Evolutionary conservation across 305 asterid species (phyloP).

Genomic region (Caryopteris hybrid): DNA sequence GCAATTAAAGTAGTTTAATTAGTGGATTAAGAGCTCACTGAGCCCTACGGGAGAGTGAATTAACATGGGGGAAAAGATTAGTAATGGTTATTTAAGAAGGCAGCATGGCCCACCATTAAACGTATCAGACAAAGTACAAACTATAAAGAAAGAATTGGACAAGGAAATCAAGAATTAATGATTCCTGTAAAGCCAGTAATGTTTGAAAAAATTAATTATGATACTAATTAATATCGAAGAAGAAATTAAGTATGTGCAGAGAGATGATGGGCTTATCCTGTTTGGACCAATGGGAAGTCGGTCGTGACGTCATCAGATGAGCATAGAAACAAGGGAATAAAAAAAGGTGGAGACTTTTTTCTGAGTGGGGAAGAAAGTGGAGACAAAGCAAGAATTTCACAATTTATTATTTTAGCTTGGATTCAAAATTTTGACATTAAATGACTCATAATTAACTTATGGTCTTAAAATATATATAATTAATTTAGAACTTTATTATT

Average conservation of each 20-base stretch:
- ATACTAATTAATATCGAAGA: neutral
- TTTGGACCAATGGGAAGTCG: constrained; percentile 31
- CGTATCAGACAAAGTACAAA: constrained; percentile 32
- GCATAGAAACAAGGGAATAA: neutral
- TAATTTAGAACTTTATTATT: too few relatives aligned
- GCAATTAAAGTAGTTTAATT: constrained; percentile 17
- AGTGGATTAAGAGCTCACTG: constrained; percentile 33
- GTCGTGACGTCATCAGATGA: constrained; percentile 21
- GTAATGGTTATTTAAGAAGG: constrained; percentile 13
- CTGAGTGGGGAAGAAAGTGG: constrained; percentile 44
- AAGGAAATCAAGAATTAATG: constrained; percentile 23
- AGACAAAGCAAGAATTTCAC: constrained; percentile 23
- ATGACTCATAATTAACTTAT: neutral
- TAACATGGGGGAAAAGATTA: constrained; percentile 17
- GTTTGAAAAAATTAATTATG: neutral
- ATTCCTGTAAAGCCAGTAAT: constrained; percentile 19
- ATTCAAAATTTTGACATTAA: constrained; percentile 8
- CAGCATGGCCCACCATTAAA: constrained; percentile 39
- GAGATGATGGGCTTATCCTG: constrained; percentile 40
- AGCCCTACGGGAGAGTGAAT: constrained; percentile 27
- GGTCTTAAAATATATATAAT: neutral
- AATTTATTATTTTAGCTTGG: constrained; percentile 18
- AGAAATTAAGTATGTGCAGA: constrained; percentile 20
- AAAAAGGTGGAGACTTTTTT: constrained; percentile 12
- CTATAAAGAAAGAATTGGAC: constrained; percentile 20